Evolutionary conservation across 106 monocot genomes (phyloP).

Genomic region (Dactylorhiza incarnata): DNA sequence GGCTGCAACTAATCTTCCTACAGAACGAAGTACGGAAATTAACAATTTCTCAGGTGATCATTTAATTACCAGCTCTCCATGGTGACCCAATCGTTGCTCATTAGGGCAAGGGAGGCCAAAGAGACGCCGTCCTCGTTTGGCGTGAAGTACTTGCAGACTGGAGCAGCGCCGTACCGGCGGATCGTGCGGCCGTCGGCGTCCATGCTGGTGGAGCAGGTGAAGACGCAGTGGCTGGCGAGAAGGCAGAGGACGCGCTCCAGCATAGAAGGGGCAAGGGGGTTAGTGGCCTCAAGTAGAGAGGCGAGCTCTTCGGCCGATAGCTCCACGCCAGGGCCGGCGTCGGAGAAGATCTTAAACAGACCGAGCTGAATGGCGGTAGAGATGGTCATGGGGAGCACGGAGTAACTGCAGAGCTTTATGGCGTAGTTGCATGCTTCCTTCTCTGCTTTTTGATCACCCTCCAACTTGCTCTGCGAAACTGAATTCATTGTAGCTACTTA

Average conservation of each 20-base stretch:
- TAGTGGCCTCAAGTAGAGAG: constrained; percentile 20
- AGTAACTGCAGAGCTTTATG: constrained; percentile 3
- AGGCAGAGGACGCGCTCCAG: constrained; percentile 40
- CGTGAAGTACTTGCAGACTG: constrained; percentile 44
- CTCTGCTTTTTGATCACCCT: not conserved
- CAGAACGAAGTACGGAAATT: no score
- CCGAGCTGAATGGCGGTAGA: constrained; percentile 17
- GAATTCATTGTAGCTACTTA: not conserved
- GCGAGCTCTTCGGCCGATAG: constrained; percentile 42
- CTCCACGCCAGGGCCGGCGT: constrained; percentile 14
- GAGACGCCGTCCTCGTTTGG: constrained; percentile 54
- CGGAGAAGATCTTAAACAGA: constrained; percentile 13
- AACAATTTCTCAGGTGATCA: not conserved
- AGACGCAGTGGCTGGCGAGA: constrained; percentile 31
- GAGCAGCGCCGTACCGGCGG: constrained; percentile 26
- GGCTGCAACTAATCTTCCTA: no score
- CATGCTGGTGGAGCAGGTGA: constrained; percentile 19
- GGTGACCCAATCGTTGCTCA: constrained; percentile 45
- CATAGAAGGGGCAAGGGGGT: constrained; percentile 20
- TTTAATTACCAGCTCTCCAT: constrained; percentile 30
- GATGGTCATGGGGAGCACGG: constrained; percentile 18
- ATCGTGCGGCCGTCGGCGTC: not conserved
- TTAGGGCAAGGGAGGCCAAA: constrained; percentile 27
- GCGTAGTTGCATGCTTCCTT: constrained; percentile 16
- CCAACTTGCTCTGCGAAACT: not conserved